phyloP scores from a whole-genome alignment of 1,284 basidiomycete genomes.

The Cutaneotrichosporon arboriforme region DNA sequence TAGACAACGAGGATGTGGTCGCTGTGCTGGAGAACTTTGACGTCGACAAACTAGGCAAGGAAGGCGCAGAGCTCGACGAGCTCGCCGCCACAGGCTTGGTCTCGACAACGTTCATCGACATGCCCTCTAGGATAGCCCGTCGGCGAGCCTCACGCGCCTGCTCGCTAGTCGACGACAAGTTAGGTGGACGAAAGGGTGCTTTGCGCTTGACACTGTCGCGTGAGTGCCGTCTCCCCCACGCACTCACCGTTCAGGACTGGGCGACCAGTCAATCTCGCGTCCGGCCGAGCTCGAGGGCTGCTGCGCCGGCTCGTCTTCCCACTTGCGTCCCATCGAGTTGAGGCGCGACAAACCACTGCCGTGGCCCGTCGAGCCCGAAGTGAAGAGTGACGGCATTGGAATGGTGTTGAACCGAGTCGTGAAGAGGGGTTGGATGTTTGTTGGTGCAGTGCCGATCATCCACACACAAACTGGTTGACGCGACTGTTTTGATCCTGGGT shows the following conservation, averaged over 20 bases:
- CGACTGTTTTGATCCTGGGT: constrained; percentile 8
- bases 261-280: constrained; percentile 24
- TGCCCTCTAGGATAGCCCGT: constrained; percentile 40
- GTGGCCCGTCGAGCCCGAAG: not conserved
- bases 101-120: constrained; percentile 24
- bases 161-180: constrained; percentile 5
- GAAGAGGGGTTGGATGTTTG: not conserved
- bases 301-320: constrained; percentile 31
- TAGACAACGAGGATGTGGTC: too few relatives aligned
- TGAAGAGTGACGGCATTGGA: constrained; percentile 24
- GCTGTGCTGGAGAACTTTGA: too few relatives aligned
- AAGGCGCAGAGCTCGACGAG: not conserved
- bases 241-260: constrained; percentile 23
- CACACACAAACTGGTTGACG: constrained; percentile 7
- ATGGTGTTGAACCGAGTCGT: not conserved
- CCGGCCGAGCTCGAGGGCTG: constrained; percentile 7
- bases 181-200: not conserved
- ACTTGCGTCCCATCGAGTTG: constrained; percentile 38
- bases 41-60: not conserved
- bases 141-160: constrained; percentile 35
- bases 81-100: not conserved
- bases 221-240: not conserved
- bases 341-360: constrained; percentile 26
- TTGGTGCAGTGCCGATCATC: not conserved
- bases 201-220: constrained; percentile 4